A percentile compares a stretch with the other conserved stretches of the same genome.
Conservation (phyloP, 208 protist genomes). For the Acanthamoeba culbertsoni region DNA sequence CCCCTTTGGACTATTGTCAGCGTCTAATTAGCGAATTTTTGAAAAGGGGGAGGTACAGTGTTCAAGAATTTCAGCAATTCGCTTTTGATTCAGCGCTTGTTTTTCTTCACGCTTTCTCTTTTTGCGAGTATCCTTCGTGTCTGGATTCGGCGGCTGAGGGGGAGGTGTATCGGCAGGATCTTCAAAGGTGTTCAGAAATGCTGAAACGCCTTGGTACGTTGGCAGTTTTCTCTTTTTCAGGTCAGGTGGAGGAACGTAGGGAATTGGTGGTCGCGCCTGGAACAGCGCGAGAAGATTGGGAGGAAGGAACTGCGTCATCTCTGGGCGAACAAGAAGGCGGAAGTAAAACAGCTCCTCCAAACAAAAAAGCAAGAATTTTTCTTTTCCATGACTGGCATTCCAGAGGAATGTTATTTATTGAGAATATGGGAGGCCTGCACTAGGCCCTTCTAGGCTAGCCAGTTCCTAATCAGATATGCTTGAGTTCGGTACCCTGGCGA, state of each 20-base stretch:
- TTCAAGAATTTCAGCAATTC: slow-evolving; percentile 45
- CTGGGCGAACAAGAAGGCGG: too few species aligned
- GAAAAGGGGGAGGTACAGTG: slow-evolving; percentile 63
- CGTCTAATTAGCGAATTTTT: too few species aligned
- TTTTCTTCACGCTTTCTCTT: slow-evolving; percentile 72
- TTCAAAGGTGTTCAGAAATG: slow-evolving; percentile 59
- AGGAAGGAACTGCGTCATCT: slow-evolving; percentile 71
- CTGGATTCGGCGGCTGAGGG: slow-evolving; percentile 1
- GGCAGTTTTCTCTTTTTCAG: slow-evolving; percentile 69
- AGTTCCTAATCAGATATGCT: too few species aligned
- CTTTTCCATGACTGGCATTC: too few species aligned
- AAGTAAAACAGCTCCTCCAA: too few species aligned
- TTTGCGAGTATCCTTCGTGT: slow-evolving; percentile 60
- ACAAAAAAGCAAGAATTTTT: too few species aligned
- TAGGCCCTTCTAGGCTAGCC: too few species aligned
- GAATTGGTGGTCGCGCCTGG: slow-evolving; percentile 70
- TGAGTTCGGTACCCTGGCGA: background rate
- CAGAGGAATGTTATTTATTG: too few species aligned
- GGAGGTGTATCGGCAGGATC: slow-evolving; percentile 42
- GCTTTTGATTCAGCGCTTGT: slow-evolving; percentile 60
- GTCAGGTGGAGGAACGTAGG: slow-evolving; percentile 65
- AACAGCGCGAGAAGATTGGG: slow-evolving; percentile 79
- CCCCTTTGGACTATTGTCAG: slow-evolving; percentile 75
- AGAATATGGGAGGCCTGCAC: too few species aligned
- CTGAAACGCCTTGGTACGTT: slow-evolving; percentile 64